Base-by-base conservation (phyloP, 2,329 filamentous ascomycete species). In the Cladosporium sp. region DNA sequence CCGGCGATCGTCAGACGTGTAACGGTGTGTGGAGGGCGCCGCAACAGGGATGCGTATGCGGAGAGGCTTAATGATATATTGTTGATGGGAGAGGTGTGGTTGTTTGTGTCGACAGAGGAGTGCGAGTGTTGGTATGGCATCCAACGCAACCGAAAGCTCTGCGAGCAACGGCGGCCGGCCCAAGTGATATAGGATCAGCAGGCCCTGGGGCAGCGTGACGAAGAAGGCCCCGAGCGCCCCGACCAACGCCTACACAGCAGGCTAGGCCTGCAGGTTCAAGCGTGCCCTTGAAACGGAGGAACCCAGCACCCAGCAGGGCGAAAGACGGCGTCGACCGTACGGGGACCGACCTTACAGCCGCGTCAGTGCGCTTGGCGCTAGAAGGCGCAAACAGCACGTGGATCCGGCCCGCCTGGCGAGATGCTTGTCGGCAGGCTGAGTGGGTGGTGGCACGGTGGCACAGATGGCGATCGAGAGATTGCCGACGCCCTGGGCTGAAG, bases 351-450 rank as follows among this genome's bases (percentile, higher is more conserved):
- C 46, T 53, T 46, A 46, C 59, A 52, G 61, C 61, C 61, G 61
- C 61, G 61, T 63, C 61, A 63, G 61, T 63, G 50, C 33, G 55
- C 61, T 63, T 63, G 61, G 61, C 61, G 61, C 61, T 63, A 63
- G 61, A 63, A 63, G 50, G 61, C 59, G 50, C 50, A 63, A 40
- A 23, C 60, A 63, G 50, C 61, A 63, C 61, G 61, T 63, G 61
- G 60, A 56, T 63, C 61, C 50, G 61, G 60, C 60, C 49, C 61
- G 50, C 49, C 61, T 44, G 61, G 50, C 61, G 50, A 46, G 61
- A 63, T 63, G 61, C 61, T 56, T 63, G 61, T 46, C 26, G 52
- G 52, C 52, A 55, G 52, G 18, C 23, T 52, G 49, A 29, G 49
- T 52, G 49, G 49, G 18, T 21, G 52, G 37, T 29, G 37, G 35